These are phyloP conservation scores for Acorus calamus DNA, from an alignment of 106 monocot genomes.

Conservation along the genomic window DNA sequence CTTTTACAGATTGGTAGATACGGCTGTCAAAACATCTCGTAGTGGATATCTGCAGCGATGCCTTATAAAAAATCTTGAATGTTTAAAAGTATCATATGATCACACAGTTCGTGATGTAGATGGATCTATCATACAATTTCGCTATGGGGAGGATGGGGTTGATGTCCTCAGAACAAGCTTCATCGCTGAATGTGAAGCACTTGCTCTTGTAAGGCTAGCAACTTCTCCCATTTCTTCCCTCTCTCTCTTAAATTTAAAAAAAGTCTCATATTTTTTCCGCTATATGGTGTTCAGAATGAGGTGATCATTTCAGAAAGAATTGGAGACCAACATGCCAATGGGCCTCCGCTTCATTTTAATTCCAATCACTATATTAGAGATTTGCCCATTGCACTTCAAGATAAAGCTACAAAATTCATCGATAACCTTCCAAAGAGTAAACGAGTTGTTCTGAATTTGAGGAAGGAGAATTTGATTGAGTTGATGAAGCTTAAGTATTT, in stretches of 20 bases:
- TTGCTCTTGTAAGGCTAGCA: slow-evolving; percentile 42
- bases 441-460: slow-evolving; percentile 9
- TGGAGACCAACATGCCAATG: slow-evolving; percentile 13
- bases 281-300: slow-evolving; percentile 43
- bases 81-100: slow-evolving; percentile 90
- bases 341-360: slow-evolving; percentile 15
- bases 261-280: background rate
- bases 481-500: slow-evolving; percentile 68
- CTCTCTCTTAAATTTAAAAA: background rate
- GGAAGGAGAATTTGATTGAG: slow-evolving; percentile 43
- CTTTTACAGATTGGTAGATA: slow-evolving; percentile 79
- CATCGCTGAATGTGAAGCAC: slow-evolving; percentile 44
- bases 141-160: slow-evolving; percentile 94
- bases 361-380: slow-evolving; percentile 43
- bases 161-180: slow-evolving; percentile 89
- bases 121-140: slow-evolving; percentile 81
- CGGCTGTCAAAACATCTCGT: slow-evolving; percentile 92
- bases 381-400: slow-evolving; percentile 34
- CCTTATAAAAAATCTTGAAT: slow-evolving; percentile 80
- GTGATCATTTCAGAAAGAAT: slow-evolving; percentile 39
- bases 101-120: slow-evolving; percentile 89
- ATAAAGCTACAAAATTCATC: slow-evolving; percentile 27
- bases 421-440: slow-evolving; percentile 14
- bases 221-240: background rate
- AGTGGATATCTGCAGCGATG: slow-evolving; percentile 97